These are phyloP conservation scores for Biscogniauxia marginata DNA, from an alignment of 2,329 filamentous ascomycete species.

Conservation along the genomic window DNA sequence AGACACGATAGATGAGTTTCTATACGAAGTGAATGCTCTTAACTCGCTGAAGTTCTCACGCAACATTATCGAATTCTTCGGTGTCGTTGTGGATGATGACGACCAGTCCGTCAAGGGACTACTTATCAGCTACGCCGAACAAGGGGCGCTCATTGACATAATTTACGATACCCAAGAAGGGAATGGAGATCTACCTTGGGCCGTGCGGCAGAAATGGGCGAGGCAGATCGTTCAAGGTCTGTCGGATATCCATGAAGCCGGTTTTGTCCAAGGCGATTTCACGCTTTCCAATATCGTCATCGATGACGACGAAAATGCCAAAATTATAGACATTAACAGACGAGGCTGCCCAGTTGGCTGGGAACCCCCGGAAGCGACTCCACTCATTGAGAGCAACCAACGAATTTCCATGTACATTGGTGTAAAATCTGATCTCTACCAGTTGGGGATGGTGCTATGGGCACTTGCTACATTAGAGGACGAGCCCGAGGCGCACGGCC, in stretches of 20 bases:
- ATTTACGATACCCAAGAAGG: constrained; percentile 74
- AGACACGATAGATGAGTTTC: constrained; percentile 91
- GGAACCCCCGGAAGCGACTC: constrained; percentile 90
- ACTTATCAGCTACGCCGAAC: constrained; percentile 81
- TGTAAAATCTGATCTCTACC: constrained; percentile 94
- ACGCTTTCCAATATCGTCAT: constrained; percentile 97
- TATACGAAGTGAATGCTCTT: constrained; percentile 97
- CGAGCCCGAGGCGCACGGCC: constrained; percentile 77
- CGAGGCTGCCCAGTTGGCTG: constrained; percentile 96
- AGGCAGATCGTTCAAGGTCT: constrained; percentile 86
- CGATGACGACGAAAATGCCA: constrained; percentile 77
- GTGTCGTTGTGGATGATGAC: constrained; percentile 79
- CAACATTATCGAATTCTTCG: constrained; percentile 83
- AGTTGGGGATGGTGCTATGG: constrained; percentile 97
- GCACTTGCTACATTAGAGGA: constrained; percentile 83
- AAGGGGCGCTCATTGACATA: constrained; percentile 85
- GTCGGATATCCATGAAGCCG: constrained; percentile 89
- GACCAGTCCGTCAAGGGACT: constrained; percentile 78
- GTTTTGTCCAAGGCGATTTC: constrained; percentile 96
- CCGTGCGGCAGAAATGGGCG: constrained; percentile 80
- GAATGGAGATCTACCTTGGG: constrained; percentile 61
- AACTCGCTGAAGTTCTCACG: constrained; percentile 69
- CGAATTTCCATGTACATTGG: constrained; percentile 96
- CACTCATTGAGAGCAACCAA: constrained; percentile 83
- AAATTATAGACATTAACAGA: constrained; percentile 98